These are phyloP conservation scores for Dalbergia oliveri DNA, from an alignment of 306 rosid genomes.

Conservation along the genomic window DNA sequence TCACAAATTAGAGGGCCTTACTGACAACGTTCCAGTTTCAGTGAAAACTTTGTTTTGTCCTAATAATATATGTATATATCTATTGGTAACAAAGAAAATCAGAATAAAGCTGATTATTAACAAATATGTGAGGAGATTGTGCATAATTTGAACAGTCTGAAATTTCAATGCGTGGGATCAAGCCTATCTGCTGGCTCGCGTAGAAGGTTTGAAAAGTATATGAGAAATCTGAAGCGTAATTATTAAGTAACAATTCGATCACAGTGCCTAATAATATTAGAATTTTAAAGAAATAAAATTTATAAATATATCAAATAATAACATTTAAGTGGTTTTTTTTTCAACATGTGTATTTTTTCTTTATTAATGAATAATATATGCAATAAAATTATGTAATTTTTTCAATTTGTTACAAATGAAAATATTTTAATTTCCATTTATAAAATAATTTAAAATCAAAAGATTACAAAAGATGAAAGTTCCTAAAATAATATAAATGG, in stretches of 20 bases:
- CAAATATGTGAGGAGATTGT: not conserved
- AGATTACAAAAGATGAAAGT: too few species aligned
- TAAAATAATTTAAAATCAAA: too few species aligned
- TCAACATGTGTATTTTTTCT: too few species aligned
- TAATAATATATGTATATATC: not conserved
- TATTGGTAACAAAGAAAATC: not conserved
- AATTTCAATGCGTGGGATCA: not conserved
- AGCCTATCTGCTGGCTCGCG: not conserved
- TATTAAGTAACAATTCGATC: not conserved
- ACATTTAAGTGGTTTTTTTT: not conserved
- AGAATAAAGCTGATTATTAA: not conserved
- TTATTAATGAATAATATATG: too few species aligned
- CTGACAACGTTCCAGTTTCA: not conserved
- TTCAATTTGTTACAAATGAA: too few species aligned
- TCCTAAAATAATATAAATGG: not conserved
- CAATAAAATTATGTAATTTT: too few species aligned
- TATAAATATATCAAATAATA: too few species aligned
- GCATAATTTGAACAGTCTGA: constrained; percentile 1
- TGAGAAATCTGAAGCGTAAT: not conserved
- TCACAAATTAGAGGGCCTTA: not conserved
- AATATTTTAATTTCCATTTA: too few species aligned
- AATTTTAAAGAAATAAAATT: too few species aligned
- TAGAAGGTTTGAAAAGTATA: not conserved
- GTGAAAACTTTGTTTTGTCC: not conserved
- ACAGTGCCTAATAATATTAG: not conserved